Base-by-base conservation (phyloP, 116 monocot species). In the Papilionanthe hybrid region DNA sequence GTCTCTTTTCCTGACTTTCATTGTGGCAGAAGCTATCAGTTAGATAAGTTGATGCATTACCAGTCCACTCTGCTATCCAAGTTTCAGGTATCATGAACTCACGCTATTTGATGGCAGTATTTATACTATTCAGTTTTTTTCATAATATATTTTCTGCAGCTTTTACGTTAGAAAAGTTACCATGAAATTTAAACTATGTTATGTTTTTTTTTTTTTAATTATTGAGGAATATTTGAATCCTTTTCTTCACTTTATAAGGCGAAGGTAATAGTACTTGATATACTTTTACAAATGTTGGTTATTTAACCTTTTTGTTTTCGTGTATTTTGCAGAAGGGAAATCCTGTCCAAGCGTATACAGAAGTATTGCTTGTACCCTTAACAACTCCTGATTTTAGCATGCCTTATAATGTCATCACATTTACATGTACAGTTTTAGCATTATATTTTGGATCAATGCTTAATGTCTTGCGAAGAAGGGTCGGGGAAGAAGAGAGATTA, bases 361-460 rank as follows among this genome's bases (percentile, higher is more conserved):
- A 97, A 97, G 93, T 94, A 68, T 79, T 97, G 81, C 92, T 97
- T 72, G 94, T 97, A 44, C 96, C 96, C 71, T 84, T 97, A 67
- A 97, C 94, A 53, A 97, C 96, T 80, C 96, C 94, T 76, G 96
- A 97, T 92, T 97, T 97, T 85, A 94, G 96, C 83, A 97, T 97
- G 96, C 96, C 96, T 15, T 97, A 97, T 78, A 97, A 97, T 88
- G 96, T 97, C 68, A 94, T 97, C 83, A 97, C 96, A n/a, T 91
- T 95, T 65, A 92, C 94, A n/a, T 95, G 94, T 77, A 95, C 94
- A 1, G 90, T 95, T 2, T 86, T 95, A 80, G 94, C 92, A 77
- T 76, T 95, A 63, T 95, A 92, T 84, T 94, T 92, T 86, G 94
- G 94, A n/a, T 94, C 94, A 18, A 82, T 94, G 85, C 83, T 92